Percentiles rank a stretch among this genome's conserved stretches.
These are phyloP conservation scores for Triangularia setosa DNA, from an alignment of 2,329 filamentous ascomycete genomes.

Conservation along the genomic window DNA sequence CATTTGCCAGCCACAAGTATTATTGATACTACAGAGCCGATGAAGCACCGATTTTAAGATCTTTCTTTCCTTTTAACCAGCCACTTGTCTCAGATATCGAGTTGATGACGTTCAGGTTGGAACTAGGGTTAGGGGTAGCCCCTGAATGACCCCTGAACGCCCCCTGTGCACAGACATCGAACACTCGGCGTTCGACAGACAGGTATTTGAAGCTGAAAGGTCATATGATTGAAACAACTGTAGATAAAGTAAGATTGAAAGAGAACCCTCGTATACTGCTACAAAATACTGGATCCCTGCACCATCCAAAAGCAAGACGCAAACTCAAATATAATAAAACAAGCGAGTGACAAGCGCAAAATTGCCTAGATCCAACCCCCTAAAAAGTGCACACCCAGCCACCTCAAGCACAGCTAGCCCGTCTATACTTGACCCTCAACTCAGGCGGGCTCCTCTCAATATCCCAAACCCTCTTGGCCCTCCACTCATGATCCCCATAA, in stretches of 20 bases:
- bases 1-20: background rate
- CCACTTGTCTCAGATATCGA: background rate
- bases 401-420: constrained; percentile 23
- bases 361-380: background rate
- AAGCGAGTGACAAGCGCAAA: background rate
- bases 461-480: constrained; percentile 19
- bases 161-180: background rate
- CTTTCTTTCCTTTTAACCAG: background rate
- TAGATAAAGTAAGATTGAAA: background rate
- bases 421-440: constrained; percentile 22
- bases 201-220: too few species aligned
- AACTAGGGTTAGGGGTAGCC: background rate
- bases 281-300: background rate
- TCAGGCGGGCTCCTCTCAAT: constrained; percentile 22
- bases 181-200: background rate
- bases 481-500: constrained; percentile 23
- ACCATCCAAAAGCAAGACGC: background rate
- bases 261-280: background rate
- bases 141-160: background rate
- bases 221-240: background rate
- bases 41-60: background rate
- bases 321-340: background rate
- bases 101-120: background rate
- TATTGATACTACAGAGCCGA: background rate
- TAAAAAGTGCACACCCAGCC: background rate